Evolutionary conservation across 768 basidiomycete species (phyloP), one percentile per base, ranked within the genome.

Genomic region (Leccinum longicurvipes): DNA sequence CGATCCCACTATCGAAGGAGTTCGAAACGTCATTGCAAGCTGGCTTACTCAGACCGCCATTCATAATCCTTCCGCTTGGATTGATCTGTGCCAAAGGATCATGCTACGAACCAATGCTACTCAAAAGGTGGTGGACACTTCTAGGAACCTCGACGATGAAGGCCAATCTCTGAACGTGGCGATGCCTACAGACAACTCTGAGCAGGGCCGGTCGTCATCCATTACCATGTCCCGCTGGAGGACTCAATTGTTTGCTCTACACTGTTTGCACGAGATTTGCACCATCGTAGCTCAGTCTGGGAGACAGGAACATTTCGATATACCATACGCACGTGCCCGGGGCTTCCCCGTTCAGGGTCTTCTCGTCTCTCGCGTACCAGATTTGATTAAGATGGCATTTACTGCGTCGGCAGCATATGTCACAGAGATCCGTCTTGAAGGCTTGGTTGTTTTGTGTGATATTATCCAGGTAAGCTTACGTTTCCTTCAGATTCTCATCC

Each of bases 301-400:
- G 21, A 78, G 87, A 54, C 79, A 78, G 57, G 94, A 99, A 64
- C 93, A 98, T 63, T 76, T 97, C 32, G 88, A 96, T 67, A 81
- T 90, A 27, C 76, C 78, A 2, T 79, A 85, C 59, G 94, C 93
- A 2, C 77, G 83, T 45, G 76, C 72, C 42, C 75, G 79, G 24
- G 86, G 89, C 1, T 60, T 89, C 7, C 73, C 82, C 3, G 67
- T 78, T 4, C 76, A 81, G 7, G 82, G 83, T 1, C 76, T 98
- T 46, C 77, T 99, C 17, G 87, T 91, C 36, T 86, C 89, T 17
- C 83, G 94, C 19, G 85, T 98, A 8, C 85, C 89, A 6, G 97
- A 99, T 72, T 76, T 99, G 55, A 96, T 99, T 72, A 91, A 83
- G 74, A 97, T 98, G 88, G 96, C 97, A 0, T 98, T 99, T 69